Evolutionary conservation across 192 early-diverging fungal genomes (phyloP), one percentile per base, ranked within the genome.

Genomic region (Coemansia sp.): DNA sequence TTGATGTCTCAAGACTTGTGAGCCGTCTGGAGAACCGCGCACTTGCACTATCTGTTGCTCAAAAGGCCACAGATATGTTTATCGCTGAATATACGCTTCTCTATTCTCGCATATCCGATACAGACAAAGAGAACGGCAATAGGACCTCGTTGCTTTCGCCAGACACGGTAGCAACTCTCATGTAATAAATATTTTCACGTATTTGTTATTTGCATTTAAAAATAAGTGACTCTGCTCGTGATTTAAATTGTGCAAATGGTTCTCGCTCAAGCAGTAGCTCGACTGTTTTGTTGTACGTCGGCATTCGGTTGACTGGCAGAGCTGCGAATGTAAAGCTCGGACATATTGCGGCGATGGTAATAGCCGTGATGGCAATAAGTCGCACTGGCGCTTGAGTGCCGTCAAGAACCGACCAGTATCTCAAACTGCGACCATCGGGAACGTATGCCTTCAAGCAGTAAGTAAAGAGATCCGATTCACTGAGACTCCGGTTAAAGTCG

Each of bases 1-100:
- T 76, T 15, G 73, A 76, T 40, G 58, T 69, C 7, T 14, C 57
- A 1, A 57, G 73, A 0, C 45, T 76, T 14, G 62, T 66, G 11
- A 56, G 53, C 2, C 42, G 73, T 0, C 58, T 76, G 11, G 23
- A 50, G 19, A 66, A 61, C 63, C 73, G 69, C 17, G 38, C 22
- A 12, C 11, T 56, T 19, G 66, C 73, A 0, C 62, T 62, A 1
- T 11, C 21, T 3, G 44, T 58, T 1, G 49, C 59, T 0, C 30
- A 40, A 0, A 34, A 45, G 1, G 63, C 47, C 11, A 33, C 55
- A 1, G 54, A 59, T n/a, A 18, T 24, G 33, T 68, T 76, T 66
- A 59, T 69, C 19, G 52, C 39, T 0, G 62, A 65, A 2, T 76
- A 76, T 37, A 51, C 50, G 15, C 22, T 13, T 3, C 48, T 76